Conservation (phyloP, 371 early-diverging fungal species). For the Mortierella sp. region DNA sequence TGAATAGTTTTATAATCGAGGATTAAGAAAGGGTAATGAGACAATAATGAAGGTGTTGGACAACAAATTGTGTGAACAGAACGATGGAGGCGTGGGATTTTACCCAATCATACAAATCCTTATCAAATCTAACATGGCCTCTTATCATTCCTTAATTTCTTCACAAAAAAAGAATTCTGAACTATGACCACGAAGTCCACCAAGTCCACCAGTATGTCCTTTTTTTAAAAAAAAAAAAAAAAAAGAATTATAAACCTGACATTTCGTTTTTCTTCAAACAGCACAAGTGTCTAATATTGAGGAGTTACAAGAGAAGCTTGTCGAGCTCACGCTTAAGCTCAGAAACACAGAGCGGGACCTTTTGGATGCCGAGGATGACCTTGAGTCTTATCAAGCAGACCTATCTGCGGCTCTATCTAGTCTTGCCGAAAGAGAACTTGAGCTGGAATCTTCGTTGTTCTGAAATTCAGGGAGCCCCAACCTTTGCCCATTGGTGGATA, state of each 20-base stretch:
- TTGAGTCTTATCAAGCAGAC: background rate
- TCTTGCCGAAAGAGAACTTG: background rate
- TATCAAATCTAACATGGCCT: background rate
- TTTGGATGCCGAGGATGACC: background rate
- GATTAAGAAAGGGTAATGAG: background rate
- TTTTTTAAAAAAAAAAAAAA: no score
- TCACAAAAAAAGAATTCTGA: background rate
- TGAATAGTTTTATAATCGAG: background rate
- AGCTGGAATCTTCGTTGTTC: conserved; percentile 7
- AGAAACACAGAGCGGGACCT: background rate
- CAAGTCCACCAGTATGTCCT: background rate
- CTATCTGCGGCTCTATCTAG: background rate
- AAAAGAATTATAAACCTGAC: background rate
- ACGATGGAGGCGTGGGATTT: conserved; percentile 1
- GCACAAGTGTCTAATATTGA: no score
- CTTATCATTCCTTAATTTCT: background rate
- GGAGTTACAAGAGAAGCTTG: no score
- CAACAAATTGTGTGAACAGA: conserved; percentile 4
- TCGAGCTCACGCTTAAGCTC: no score
- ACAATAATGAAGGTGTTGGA: background rate
- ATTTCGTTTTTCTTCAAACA: background rate
- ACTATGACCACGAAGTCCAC: background rate
- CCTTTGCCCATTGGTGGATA: conserved; percentile 9
- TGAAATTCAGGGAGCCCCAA: background rate
- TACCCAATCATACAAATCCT: background rate